Evolutionary conservation across 768 basidiomycete genomes (phyloP).

Genomic region (Agaricus sinodeliciosus): DNA sequence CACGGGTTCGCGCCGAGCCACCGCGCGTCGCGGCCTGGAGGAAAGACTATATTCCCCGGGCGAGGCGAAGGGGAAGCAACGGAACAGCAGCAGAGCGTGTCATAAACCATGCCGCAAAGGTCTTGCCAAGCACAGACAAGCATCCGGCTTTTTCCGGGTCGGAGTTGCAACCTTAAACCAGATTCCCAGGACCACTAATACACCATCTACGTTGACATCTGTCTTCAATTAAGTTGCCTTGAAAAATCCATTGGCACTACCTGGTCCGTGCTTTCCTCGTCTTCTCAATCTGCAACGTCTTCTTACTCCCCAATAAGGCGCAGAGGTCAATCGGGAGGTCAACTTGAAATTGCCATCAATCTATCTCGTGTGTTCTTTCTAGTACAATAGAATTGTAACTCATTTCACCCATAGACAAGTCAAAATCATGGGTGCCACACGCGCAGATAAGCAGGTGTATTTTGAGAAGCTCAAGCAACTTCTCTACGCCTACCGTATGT

Average conservation of each 20-base stretch:
- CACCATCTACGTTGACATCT: conserved; percentile 13
- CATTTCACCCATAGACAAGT: conserved; percentile 18
- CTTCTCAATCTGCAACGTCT: background rate
- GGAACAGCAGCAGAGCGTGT: background rate
- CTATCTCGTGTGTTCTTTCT: conserved; percentile 15
- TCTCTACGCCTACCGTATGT: conserved; percentile 82
- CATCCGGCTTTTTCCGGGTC: conserved; percentile 17
- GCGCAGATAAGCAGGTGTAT: conserved; percentile 86
- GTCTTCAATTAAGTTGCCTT: conserved; percentile 55
- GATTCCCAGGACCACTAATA: conserved; percentile 23
- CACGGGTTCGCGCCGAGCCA: background rate
- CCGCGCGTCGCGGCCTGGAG: conserved; percentile 11
- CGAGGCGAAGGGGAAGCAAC: background rate
- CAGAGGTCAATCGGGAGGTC: conserved; percentile 96
- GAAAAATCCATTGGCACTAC: conserved; percentile 92
- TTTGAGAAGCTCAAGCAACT: conserved; percentile 93
- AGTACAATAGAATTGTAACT: background rate
- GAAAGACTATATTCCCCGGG: background rate
- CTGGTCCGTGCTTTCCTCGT: conserved; percentile 37
- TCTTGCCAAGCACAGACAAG: background rate
- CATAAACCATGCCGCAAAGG: background rate
- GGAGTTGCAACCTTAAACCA: conserved; percentile 27
- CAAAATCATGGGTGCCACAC: conserved; percentile 83
- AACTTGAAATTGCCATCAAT: conserved; percentile 28
- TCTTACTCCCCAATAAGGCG: conserved; percentile 12